These are phyloP conservation scores for Typha latifolia DNA, from an alignment of 176 grass and related monocot species.

Conservation along the genomic window DNA sequence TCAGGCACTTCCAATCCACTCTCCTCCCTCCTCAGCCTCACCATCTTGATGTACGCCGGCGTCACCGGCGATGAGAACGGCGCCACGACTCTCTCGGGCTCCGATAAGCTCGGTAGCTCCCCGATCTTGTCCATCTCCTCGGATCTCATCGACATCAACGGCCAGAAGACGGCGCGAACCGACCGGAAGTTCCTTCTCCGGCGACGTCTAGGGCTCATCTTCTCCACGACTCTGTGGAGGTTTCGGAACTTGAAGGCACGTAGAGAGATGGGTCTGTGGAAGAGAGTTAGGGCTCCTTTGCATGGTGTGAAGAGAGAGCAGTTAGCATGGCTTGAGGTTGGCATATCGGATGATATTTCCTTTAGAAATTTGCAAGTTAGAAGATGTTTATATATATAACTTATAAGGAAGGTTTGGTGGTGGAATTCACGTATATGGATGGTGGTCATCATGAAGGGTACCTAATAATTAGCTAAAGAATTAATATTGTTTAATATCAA, in stretches of 20 bases:
- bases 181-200: slow-evolving; percentile 48
- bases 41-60: slow-evolving; percentile 10
- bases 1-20: neutral
- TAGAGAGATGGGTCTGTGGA: neutral
- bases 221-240: slow-evolving; percentile 25
- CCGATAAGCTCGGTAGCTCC: slow-evolving; percentile 6
- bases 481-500: neutral
- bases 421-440: neutral
- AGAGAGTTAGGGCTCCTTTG: neutral
- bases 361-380: neutral
- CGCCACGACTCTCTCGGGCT: slow-evolving; percentile 4
- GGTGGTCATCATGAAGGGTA: neutral
- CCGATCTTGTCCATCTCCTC: slow-evolving; percentile 20
- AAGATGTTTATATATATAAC: neutral
- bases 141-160: slow-evolving; percentile 57
- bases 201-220: slow-evolving; percentile 13
- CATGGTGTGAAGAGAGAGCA: neutral
- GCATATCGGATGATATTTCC: neutral
- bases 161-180: slow-evolving; percentile 68
- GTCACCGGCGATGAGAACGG: slow-evolving; percentile 21
- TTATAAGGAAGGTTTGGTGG: neutral
- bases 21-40: neutral
- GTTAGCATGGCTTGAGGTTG: neutral
- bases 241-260: neutral
- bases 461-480: neutral